Evolutionary conservation across 1,284 basidiomycete genomes (phyloP), one percentile per base, ranked within the genome.

Genomic region (Ustilago esculenta): DNA sequence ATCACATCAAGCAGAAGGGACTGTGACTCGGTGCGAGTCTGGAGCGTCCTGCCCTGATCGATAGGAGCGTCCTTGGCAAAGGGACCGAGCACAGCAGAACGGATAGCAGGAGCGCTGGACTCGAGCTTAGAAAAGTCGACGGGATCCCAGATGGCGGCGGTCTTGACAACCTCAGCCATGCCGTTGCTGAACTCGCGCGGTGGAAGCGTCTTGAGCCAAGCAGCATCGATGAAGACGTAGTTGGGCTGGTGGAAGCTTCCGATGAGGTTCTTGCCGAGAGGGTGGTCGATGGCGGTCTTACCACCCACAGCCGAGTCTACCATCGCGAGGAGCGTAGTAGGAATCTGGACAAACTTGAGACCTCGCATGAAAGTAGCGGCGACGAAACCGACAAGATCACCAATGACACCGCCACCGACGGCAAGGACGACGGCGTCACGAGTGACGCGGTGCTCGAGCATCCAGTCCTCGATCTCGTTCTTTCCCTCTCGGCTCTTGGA

Each of bases 231-330:
- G 84, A 99, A 99, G 81, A 98, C 90, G 85, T 90, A 98, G 77
- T 90, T 88, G 1, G 95, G 95, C 84, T 98, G 96, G 91, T 94
- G 94, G 86, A 99, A 99, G 4, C 95, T 91, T 66, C 95, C 96
- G 73, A 98, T 92, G 72, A 98, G 87, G 83, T 99, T 99, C 85
- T 99, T 99, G 63, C 95, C 96, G 70, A 90, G 89, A 4, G 90
- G 92, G 0, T 94, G 97, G 82, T 98, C 96, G 72, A 98, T 95
- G 27, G 95, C 96, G 0, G 96, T 98, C 78, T 98, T 98, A 42
- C 95, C 96, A 15, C 96, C 95, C 42, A 98, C 91, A 58, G 92
- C 90, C 1, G 93, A 96, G 84, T 99, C 95, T 36, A 99, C 96
- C 96, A 98, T 98, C 15, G 94, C 94, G 42, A 99, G 86, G 3